These are phyloP conservation scores for Cornus florida DNA, from an alignment of 148 eudicot species.

Conservation along the genomic window DNA sequence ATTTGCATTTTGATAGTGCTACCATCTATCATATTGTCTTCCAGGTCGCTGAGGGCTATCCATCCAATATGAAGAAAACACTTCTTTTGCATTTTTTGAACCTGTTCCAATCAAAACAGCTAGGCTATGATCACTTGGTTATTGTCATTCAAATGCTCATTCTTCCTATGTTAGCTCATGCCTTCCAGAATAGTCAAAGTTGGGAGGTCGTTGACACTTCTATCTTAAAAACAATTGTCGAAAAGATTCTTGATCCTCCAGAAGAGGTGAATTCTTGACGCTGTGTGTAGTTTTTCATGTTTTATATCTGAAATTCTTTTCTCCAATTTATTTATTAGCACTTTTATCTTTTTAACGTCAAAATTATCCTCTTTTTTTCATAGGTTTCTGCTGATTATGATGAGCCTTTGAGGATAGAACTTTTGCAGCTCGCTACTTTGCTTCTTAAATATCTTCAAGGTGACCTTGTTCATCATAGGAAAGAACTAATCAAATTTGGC, in stretches of 20 bases:
- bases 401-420: slow-evolving; percentile 96
- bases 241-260: slow-evolving; percentile 95
- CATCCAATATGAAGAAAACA: slow-evolving; percentile 81
- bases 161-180: slow-evolving; percentile 97
- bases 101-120: slow-evolving; percentile 81
- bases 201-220: slow-evolving; percentile 95
- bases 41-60: slow-evolving; percentile 96
- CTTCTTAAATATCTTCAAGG: slow-evolving; percentile 93
- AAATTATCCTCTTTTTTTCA: background rate
- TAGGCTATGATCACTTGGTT: slow-evolving; percentile 87
- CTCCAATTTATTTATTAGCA: background rate
- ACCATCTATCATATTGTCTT: slow-evolving; percentile 4
- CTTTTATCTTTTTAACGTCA: background rate
- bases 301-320: background rate
- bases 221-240: slow-evolving; percentile 83
- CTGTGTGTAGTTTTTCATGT: slow-evolving; percentile 2
- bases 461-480: slow-evolving; percentile 94
- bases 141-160: slow-evolving; percentile 97
- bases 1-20: slow-evolving; percentile 1
- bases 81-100: slow-evolving; percentile 87
- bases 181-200: slow-evolving; percentile 92
- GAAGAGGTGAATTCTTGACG: slow-evolving; percentile 66
- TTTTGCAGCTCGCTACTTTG: slow-evolving; percentile 90
- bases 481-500: slow-evolving; percentile 98
- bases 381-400: slow-evolving; percentile 98